These are phyloP conservation scores for Volvariella surrecta DNA, from an alignment of 1,284 basidiomycete species.

Conservation along the genomic window DNA sequence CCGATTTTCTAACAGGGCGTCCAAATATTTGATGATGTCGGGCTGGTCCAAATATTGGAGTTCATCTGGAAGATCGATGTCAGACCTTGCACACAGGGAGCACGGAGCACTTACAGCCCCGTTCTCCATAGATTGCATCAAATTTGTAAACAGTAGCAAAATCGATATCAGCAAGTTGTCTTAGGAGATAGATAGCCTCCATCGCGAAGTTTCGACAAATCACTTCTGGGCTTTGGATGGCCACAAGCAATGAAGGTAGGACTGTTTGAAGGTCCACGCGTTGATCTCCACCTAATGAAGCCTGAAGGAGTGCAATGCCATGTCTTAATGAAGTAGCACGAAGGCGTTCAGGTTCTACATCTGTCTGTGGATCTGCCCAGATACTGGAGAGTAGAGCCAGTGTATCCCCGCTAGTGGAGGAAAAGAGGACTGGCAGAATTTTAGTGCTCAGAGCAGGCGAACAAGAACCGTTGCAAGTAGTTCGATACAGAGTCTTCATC, in stretches of 20 bases:
- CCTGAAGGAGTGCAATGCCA: slow-evolving; percentile 72
- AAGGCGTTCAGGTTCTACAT: slow-evolving; percentile 20
- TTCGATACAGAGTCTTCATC: slow-evolving; percentile 50
- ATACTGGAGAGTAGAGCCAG: slow-evolving; percentile 77
- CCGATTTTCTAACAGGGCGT: slow-evolving; percentile 39
- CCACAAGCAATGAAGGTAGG: slow-evolving; percentile 69
- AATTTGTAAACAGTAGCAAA: slow-evolving; percentile 68
- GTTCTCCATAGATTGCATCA: slow-evolving; percentile 74
- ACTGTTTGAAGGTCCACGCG: slow-evolving; percentile 79
- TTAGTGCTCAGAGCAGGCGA: slow-evolving; percentile 40
- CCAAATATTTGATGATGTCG: slow-evolving; percentile 65
- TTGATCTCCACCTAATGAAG: slow-evolving; percentile 42
- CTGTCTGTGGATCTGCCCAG: slow-evolving; percentile 35
- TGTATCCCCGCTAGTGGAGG: slow-evolving; percentile 59
- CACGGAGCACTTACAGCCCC: slow-evolving; percentile 40
- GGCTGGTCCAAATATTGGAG: slow-evolving; percentile 72
- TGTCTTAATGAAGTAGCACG: slow-evolving; percentile 48
- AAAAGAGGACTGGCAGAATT: slow-evolving; percentile 61
- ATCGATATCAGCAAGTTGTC: slow-evolving; percentile 32
- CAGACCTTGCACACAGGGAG: slow-evolving; percentile 6
- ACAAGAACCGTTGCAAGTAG: slow-evolving; percentile 46
- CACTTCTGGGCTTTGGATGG: slow-evolving; percentile 44
- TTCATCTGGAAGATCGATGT: slow-evolving; percentile 29
- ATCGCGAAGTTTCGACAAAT: slow-evolving; percentile 60
- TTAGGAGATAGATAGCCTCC: slow-evolving; percentile 49